Conservation (phyloP, 2,329 filamentous ascomycete species). For the Aspergillus oerlinghausenensis region DNA sequence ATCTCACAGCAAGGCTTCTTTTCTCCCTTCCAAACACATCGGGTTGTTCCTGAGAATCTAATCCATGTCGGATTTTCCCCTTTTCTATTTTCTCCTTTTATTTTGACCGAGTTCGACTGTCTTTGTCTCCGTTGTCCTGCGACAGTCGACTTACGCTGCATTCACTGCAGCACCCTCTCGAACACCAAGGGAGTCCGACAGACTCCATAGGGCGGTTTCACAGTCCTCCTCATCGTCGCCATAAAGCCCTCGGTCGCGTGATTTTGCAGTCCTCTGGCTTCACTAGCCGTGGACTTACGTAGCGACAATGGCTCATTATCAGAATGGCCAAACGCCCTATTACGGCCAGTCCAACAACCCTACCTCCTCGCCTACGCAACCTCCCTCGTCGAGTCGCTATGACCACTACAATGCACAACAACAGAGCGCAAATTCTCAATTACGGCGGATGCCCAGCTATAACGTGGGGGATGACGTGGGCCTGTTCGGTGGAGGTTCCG, state of each 20-base stretch:
- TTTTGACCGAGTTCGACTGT: neutral
- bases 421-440: constrained; percentile 38
- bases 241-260: neutral
- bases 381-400: constrained; percentile 31
- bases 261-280: neutral
- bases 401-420: constrained; percentile 30
- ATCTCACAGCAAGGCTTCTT: neutral
- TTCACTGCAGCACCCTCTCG: neutral
- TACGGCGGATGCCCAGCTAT: constrained; percentile 64
- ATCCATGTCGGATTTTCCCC: neutral
- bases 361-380: constrained; percentile 24
- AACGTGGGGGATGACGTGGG: constrained; percentile 68
- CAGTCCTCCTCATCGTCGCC: neutral
- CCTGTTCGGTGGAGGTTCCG: constrained; percentile 39
- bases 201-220: neutral
- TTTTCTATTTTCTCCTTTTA: neutral
- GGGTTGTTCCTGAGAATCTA: neutral
- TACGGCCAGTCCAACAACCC: constrained; percentile 35
- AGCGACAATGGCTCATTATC: constrained; percentile 52
- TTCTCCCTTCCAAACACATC: neutral
- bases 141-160: neutral
- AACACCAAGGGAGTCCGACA: neutral
- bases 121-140: neutral
- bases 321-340: constrained; percentile 48
- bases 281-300: neutral